Percentiles rank a stretch among this genome's conserved stretches.
Evolutionary conservation across 805 yeast genomes (phyloP).

Genomic region (Candida lessepsii): DNA sequence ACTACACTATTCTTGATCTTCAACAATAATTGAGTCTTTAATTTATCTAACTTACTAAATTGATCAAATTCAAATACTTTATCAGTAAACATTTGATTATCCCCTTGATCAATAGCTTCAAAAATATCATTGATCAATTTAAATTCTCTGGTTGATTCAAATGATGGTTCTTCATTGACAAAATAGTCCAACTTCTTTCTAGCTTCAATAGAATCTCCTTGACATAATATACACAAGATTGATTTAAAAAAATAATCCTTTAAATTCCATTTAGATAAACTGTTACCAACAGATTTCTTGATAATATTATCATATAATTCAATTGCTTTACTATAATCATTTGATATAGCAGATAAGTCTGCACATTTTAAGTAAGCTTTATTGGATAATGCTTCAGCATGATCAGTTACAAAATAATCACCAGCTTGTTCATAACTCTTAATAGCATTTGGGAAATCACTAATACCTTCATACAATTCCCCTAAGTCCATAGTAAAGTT

Average conservation of each 20-base stretch:
- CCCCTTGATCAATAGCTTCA: conserved; percentile 77
- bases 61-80: conserved; percentile 82
- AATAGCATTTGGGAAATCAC: conserved; percentile 67
- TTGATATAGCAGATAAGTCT: conserved; percentile 69
- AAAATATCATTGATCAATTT: conserved; percentile 64
- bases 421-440: conserved; percentile 88
- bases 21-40: conserved; percentile 82
- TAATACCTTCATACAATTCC: conserved; percentile 73
- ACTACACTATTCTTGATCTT: conserved; percentile 75
- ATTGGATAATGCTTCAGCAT: conserved; percentile 85
- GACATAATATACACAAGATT: conserved; percentile 78
- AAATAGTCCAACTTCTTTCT: conserved; percentile 65
- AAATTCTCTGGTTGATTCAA: conserved; percentile 73
- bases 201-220: conserved; percentile 85
- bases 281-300: conserved; percentile 68
- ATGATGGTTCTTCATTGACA: conserved; percentile 69
- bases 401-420: conserved; percentile 92
- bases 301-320: conserved; percentile 77
- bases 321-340: conserved; percentile 74
- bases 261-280: conserved; percentile 82
- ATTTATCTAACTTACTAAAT: conserved; percentile 82
- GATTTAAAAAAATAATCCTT: conserved; percentile 89
- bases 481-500: conserved; percentile 91
- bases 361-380: conserved; percentile 89
- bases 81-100: conserved; percentile 70